phyloP scores from a whole-genome alignment of 257 asterid species.

The Penstemon barbatus region DNA sequence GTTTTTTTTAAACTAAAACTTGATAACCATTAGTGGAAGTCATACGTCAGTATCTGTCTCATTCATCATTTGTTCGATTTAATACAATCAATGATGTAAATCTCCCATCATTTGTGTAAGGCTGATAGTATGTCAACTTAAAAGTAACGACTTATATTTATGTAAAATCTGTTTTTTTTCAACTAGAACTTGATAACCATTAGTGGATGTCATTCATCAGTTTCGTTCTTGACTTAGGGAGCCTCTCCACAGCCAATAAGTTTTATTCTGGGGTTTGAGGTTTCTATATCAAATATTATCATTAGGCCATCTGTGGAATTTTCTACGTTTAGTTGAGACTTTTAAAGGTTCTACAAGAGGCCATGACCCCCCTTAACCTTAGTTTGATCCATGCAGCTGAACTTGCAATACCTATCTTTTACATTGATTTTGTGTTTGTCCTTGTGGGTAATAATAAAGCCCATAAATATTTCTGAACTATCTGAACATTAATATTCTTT shows the following conservation, averaged over 20 bases:
- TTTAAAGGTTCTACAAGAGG: not conserved
- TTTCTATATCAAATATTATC: not conserved
- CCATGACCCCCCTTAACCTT: not conserved
- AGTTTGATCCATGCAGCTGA: constrained; percentile 12
- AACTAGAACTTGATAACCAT: not conserved
- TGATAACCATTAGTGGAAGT: not conserved
- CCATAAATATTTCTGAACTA: too few relatives aligned
- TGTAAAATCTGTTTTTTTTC: not conserved
- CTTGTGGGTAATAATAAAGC: not conserved
- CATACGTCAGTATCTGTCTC: not conserved
- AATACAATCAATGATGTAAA: not conserved
- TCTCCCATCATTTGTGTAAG: not conserved
- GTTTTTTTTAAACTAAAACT: not conserved
- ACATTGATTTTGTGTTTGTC: constrained; percentile 1
- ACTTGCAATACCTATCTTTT: not conserved
- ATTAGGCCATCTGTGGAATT: not conserved
- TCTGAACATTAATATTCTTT: too few relatives aligned
- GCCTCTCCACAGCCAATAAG: not conserved
- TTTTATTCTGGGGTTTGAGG: not conserved
- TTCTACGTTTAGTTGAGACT: not conserved
- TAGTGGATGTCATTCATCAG: not conserved
- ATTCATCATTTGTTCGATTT: too few relatives aligned
- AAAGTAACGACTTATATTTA: not conserved
- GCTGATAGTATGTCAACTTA: not conserved
- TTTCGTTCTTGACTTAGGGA: not conserved